Evolutionary conservation across 2,329 filamentous ascomycete species (phyloP).

Genomic region (Bertia moriformis): DNA sequence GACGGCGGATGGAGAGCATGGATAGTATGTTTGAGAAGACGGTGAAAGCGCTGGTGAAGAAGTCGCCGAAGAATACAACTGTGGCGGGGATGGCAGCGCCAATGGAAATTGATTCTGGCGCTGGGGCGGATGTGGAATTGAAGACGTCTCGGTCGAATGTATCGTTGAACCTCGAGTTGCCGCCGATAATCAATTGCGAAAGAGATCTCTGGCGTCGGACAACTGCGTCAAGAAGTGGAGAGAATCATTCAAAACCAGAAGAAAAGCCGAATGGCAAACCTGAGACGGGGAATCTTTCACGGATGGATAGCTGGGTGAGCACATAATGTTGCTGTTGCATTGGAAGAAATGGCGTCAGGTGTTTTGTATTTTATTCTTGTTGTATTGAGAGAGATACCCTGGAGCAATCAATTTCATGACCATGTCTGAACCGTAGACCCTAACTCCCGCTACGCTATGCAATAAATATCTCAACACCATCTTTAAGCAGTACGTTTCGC

Average conservation of each 20-base stretch:
- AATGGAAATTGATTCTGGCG: not conserved
- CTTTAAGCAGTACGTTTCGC: not conserved
- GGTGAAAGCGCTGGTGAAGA: not conserved
- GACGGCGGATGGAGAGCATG: not conserved
- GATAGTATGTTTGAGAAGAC: slow-evolving; percentile 1
- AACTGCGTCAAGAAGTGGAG: too few relatives aligned
- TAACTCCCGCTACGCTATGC: too few relatives aligned
- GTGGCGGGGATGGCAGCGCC: not conserved
- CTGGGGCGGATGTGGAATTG: not conserved
- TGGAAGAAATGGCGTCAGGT: not conserved
- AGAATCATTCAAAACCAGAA: not conserved
- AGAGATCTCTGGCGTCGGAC: not conserved
- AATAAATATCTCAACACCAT: too few relatives aligned
- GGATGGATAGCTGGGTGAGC: not conserved
- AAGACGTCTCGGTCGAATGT: not conserved
- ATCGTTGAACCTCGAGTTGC: not conserved
- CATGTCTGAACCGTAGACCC: too few relatives aligned
- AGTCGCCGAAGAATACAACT: not conserved
- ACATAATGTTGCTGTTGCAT: slow-evolving; percentile 1
- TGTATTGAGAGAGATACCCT: not conserved
- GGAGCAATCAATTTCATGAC: too few relatives aligned
- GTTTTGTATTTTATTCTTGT: not conserved
- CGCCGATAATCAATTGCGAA: not conserved
- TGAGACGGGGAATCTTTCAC: not conserved
- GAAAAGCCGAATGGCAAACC: not conserved